A percentile compares a stretch with the other conserved stretches of the same genome.
Evolutionary conservation across 1,284 basidiomycete species (phyloP).

Genomic region (Flammula alnicola): DNA sequence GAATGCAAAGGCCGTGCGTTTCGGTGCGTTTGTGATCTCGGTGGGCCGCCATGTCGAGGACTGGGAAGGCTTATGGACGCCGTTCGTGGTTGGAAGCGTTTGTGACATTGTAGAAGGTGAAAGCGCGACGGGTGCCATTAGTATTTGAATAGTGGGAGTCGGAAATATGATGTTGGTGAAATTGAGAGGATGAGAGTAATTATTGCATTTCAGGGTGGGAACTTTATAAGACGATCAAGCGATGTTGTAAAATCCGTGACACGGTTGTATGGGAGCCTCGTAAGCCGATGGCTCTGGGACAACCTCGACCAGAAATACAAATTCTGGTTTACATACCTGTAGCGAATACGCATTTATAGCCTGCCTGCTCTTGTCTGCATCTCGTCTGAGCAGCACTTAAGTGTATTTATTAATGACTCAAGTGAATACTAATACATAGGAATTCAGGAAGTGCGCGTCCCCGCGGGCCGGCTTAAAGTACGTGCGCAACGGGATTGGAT

Average conservation of each 20-base stretch:
- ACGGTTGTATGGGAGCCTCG: slow-evolving; percentile 18
- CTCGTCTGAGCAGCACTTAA: no score
- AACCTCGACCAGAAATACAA: no score
- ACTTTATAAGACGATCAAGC: slow-evolving; percentile 26
- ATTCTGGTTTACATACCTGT: no score
- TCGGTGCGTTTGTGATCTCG: slow-evolving; percentile 30
- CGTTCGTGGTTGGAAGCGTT: slow-evolving; percentile 16
- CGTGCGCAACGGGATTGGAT: slow-evolving; percentile 35
- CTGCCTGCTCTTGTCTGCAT: no score
- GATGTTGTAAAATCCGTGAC: slow-evolving; percentile 30
- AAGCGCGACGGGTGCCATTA: slow-evolving; percentile 32
- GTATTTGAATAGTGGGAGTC: slow-evolving; percentile 7
- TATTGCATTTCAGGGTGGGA: slow-evolving; percentile 20
- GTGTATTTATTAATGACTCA: slow-evolving; percentile 1
- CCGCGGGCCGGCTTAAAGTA: slow-evolving; percentile 9
- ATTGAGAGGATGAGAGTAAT: slow-evolving; percentile 15
- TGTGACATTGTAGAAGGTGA: slow-evolving; percentile 19
- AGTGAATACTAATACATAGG: no score
- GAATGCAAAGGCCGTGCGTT: slow-evolving; percentile 50
- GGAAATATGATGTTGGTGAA: slow-evolving; percentile 1
- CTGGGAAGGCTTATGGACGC: slow-evolving; percentile 25
- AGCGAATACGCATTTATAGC: no score
- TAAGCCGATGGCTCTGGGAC: slow-evolving; percentile 19
- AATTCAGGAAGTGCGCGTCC: no score
- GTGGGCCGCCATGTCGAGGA: slow-evolving; percentile 36